Evolutionary conservation across 2,329 filamentous ascomycete genomes (phyloP), one percentile per base, ranked within the genome.

Genomic region (Aspergillus sp.): DNA sequence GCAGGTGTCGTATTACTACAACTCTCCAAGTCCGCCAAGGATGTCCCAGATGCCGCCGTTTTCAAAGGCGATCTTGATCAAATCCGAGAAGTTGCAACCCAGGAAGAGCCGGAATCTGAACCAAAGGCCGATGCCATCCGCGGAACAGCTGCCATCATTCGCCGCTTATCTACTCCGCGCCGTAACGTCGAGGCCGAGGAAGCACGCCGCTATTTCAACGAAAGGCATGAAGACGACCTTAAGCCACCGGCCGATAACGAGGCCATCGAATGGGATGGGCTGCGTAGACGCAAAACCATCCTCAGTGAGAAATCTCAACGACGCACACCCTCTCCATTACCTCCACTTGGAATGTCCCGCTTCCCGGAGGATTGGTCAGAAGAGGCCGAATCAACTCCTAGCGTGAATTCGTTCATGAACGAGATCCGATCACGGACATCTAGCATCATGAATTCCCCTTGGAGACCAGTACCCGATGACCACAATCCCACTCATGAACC

Each of bases 1-100:
- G 84, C 92, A 0, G 95, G 95, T 1, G 95, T 98, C 6, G 88
- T 98, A 0, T 78, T 99, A 7, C 79, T 99, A 9, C 95, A 99
- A 71, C 84, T 99, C n/a, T 97, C 95, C 52, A 98, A 98, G 73
- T 97, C 93, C 0, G 91, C 95, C 66, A 99, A 98, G 72, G 93
- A 99, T 69, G 93, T 99, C 0, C 95, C 95, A 6, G 95, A 98
- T 71, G 83, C 91, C 0, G 92, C 93, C 33, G 87, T 99, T 40
- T 96, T 99, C 80, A 87, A 87, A 55, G 95, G 93, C 45, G 92
- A 98, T 69, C 83, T 99, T 52, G 90, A 98, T 68, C 93, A 99
- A 80, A 90, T 98, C 54, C 90, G 95, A 33, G 96, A 93, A 31
- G 95, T 98, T 61, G 93, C 91, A 47, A 91, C 97, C 68, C 91